Evolutionary conservation across 371 early-diverging fungal genomes (phyloP).

Genomic region (Zychaea mexicana): DNA sequence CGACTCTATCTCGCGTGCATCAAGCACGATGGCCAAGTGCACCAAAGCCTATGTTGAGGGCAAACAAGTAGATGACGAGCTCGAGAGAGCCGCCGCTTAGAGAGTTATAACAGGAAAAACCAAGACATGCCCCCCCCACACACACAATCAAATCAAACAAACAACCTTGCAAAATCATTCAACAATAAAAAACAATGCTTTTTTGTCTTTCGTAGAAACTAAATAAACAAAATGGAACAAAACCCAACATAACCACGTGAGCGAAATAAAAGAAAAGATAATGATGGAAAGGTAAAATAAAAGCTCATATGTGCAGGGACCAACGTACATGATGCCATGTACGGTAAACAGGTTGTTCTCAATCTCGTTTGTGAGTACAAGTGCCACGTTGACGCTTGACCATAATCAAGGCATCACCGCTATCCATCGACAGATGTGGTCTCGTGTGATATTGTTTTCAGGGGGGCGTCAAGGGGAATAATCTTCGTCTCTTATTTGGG

Average conservation of each 20-base stretch:
- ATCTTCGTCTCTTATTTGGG: no score
- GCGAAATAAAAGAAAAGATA: not conserved
- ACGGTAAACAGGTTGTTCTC: not conserved
- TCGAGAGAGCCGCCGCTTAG: slow-evolving; percentile 42
- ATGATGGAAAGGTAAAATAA: not conserved
- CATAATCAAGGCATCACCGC: not conserved
- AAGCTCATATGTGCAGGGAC: not conserved
- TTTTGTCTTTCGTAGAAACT: not conserved
- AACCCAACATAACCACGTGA: no score
- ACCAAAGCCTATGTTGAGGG: slow-evolving; percentile 61
- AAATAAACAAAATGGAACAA: no score
- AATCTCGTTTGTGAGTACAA: no score
- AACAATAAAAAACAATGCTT: not conserved
- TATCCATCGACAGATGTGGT: not conserved
- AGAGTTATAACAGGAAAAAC: not conserved
- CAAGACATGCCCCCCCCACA: not conserved
- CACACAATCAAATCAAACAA: not conserved
- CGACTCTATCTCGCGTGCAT: slow-evolving; percentile 90
- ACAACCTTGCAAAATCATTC: not conserved
- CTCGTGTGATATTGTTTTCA: not conserved
- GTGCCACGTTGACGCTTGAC: not conserved
- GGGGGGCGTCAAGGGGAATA: not conserved
- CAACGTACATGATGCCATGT: not conserved
- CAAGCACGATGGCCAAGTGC: slow-evolving; percentile 97
- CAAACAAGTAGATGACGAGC: slow-evolving; percentile 39